These are phyloP conservation scores for Leccinum obscurum DNA, from an alignment of 768 basidiomycete genomes.

Conservation along the genomic window DNA sequence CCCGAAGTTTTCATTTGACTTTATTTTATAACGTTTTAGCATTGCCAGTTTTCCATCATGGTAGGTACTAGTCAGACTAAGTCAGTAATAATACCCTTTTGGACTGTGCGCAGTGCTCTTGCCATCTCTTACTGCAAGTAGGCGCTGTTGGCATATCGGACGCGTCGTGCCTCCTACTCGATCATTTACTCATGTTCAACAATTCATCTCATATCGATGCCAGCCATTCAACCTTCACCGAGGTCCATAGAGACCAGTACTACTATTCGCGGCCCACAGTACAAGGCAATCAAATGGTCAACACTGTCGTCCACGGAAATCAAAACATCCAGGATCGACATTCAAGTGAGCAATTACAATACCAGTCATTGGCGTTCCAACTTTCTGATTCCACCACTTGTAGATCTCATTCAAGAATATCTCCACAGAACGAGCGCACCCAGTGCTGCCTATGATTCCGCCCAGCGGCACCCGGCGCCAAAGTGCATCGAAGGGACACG, in stretches of 20 bases:
- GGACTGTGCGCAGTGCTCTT: too few relatives aligned
- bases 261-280: constrained; percentile 11
- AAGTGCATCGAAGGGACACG: constrained; percentile 27
- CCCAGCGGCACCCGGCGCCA: constrained; percentile 16
- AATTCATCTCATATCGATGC: constrained; percentile 5
- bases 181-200: not conserved
- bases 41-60: too few relatives aligned
- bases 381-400: not conserved
- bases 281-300: constrained; percentile 7
- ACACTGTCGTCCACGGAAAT: constrained; percentile 21
- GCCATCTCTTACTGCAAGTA: too few relatives aligned
- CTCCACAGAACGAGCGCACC: constrained; percentile 19
- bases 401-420: constrained; percentile 11
- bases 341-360: not conserved
- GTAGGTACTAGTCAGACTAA: too few relatives aligned
- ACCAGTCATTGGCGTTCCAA: not conserved
- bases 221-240: constrained; percentile 18
- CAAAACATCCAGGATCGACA: constrained; percentile 16
- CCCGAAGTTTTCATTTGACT: too few relatives aligned
- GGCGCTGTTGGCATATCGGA: too few relatives aligned
- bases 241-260: constrained; percentile 17
- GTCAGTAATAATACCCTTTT: too few relatives aligned
- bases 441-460: constrained; percentile 18
- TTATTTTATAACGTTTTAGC: too few relatives aligned
- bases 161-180: too few relatives aligned